Evolutionary conservation across 768 basidiomycete species (phyloP), one percentile per base, ranked within the genome.

Genomic region (Fomitopsis serialis): DNA sequence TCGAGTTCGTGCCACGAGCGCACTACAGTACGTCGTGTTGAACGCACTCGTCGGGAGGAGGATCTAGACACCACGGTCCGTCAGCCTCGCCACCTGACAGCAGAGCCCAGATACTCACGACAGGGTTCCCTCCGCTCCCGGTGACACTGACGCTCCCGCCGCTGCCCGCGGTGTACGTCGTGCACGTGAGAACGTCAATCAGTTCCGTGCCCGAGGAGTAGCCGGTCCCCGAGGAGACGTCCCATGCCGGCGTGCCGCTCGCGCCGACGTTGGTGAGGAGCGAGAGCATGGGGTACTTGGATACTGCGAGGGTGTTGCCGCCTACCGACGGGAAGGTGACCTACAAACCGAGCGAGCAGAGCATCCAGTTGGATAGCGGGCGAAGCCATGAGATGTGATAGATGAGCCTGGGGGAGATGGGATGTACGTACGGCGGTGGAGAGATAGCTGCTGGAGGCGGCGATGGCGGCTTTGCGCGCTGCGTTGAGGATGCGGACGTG

Each of bases 191-290:
- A 27, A 80, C 72, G 54, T 85, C 80, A 27, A 84, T 72, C 10
- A 85, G 68, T 24, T 49, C 63, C 57, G 78, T 72, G 47, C 70
- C 68, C 0, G 66, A 59, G 21, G 64, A 56, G 68, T 74, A 82
- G 12, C 70, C 66, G 1, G 72, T 55, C n/a, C n/a, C n/a, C 12
- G 65, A 63, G 3, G 69, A 70, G 36, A 80, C 71, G 22, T 63
- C 72, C 79, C 79, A 83, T 24, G 55, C 63, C 19, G 64, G 62
- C 13, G 67, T 61, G 17, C 69, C 67, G 42, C 62, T 56, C 48
- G 63, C 71, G 29, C 82, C 83, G 40, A 69, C 62, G 65, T 85
- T 84, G 4, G 83, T 78, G 55, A 84, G 62, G 27, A 84, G 74
- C 6, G 78, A 67, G 40, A 84, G 72, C 56, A 85, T 63, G 1